Conservation (phyloP, 148 eudicot species). For the Spergularia marina region DNA sequence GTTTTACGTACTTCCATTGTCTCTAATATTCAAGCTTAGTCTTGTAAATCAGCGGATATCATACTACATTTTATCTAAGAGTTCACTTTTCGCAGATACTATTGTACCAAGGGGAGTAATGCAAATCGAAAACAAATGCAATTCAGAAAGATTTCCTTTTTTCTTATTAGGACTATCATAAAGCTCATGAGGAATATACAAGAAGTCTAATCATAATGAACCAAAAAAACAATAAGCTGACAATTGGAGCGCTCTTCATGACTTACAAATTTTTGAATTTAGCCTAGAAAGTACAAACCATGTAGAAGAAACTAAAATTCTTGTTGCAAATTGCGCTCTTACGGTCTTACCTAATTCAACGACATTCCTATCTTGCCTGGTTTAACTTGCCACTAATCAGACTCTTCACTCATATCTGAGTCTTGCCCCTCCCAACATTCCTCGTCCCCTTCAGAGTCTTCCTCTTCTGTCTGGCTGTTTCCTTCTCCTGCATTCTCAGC, state of each 20-base stretch:
- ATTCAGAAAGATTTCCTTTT: not conserved
- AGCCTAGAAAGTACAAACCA: not conserved
- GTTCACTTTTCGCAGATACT: too few relatives aligned
- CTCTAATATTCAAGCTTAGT: too few relatives aligned
- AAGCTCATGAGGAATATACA: not conserved
- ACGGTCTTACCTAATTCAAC: constrained; percentile 15
- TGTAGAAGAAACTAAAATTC: not conserved
- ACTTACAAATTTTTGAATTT: not conserved
- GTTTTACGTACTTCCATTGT: too few relatives aligned
- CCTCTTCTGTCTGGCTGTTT: constrained; percentile 25
- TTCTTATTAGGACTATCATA: too few relatives aligned
- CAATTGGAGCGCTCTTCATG: not conserved
- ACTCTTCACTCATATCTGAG: constrained; percentile 41
- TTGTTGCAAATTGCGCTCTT: not conserved
- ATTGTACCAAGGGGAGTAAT: not conserved
- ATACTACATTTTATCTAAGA: too few relatives aligned
- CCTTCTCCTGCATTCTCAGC: constrained; percentile 27
- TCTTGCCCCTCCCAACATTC: constrained; percentile 42
- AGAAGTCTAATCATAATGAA: not conserved
- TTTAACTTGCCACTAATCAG: constrained; percentile 37
- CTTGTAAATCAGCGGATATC: too few relatives aligned
- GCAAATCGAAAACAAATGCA: not conserved
- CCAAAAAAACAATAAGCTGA: not conserved
- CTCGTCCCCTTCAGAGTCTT: constrained; percentile 45
- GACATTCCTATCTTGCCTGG: not conserved